Conservation (phyloP, 768 basidiomycete species). For the Boletus subcaerulescens region DNA sequence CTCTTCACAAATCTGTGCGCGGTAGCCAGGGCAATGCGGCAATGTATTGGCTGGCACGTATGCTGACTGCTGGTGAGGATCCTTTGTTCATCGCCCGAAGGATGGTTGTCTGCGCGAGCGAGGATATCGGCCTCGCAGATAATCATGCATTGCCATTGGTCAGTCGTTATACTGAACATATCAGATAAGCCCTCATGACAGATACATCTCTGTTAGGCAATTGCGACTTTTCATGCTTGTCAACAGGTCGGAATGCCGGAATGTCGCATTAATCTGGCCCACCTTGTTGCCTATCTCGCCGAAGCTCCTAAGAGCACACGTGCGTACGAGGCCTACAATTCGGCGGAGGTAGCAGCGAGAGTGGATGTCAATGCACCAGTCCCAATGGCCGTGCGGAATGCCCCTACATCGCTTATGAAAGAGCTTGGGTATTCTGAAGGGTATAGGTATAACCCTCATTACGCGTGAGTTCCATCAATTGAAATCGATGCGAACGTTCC, state of each 20-base stretch:
- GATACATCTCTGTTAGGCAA: conserved; percentile 43
- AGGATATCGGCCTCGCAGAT: conserved; percentile 84
- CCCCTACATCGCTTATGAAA: conserved; percentile 70
- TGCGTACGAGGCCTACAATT: conserved; percentile 72
- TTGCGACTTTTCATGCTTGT: conserved; percentile 61
- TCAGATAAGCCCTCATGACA: conserved; percentile 9
- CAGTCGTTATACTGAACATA: conserved; percentile 13
- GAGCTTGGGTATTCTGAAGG: conserved; percentile 63
- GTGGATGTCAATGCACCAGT: conserved; percentile 53
- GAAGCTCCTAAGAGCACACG: conserved; percentile 82
- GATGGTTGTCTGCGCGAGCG: conserved; percentile 78
- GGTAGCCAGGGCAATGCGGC: conserved; percentile 76
- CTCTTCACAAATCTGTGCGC: conserved; percentile 79
- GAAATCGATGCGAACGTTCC: not conserved
- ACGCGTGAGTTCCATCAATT: conserved; percentile 36
- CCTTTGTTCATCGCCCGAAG: conserved; percentile 72
- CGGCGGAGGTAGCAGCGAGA: conserved; percentile 61
- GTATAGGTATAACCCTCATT: conserved; percentile 64
- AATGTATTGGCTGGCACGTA: conserved; percentile 85
- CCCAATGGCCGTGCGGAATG: conserved; percentile 73
- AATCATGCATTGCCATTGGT: conserved; percentile 73
- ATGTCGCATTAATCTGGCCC: conserved; percentile 75
- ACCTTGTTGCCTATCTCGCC: conserved; percentile 74
- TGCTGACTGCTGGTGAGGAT: conserved; percentile 80
- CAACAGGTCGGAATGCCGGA: conserved; percentile 79